A percentile compares a stretch with the other conserved stretches of the same genome.
Evolutionary conservation across 164 flowering plant genomes (phyloP).

Genomic region (Taxillus chinensis): DNA sequence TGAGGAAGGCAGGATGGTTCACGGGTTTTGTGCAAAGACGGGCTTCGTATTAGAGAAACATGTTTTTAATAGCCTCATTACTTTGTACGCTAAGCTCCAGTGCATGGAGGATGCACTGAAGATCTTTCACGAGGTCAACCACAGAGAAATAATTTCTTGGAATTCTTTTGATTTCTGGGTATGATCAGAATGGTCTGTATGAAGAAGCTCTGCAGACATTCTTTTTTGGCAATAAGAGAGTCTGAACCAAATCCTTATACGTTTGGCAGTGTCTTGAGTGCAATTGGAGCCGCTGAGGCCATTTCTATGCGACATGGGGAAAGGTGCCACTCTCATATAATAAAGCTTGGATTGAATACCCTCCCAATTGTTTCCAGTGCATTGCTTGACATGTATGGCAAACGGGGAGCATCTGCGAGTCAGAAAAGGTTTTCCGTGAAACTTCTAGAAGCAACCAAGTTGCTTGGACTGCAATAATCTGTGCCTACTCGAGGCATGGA

Average conservation of each 20-base stretch:
- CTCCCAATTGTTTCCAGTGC: slow-evolving; percentile 56
- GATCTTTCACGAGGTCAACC: slow-evolving; percentile 50
- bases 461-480: slow-evolving; percentile 80
- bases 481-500: slow-evolving; percentile 76
- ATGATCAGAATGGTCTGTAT: slow-evolving; percentile 47
- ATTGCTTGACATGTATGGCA: slow-evolving; percentile 91
- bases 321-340: slow-evolving; percentile 47
- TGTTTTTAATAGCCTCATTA: slow-evolving; percentile 66
- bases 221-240: slow-evolving; percentile 27
- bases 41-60: slow-evolving; percentile 35
- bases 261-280: slow-evolving; percentile 68
- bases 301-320: slow-evolving; percentile 62
- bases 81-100: slow-evolving; percentile 78
- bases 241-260: slow-evolving; percentile 55
- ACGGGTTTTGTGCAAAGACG: slow-evolving; percentile 52
- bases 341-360: slow-evolving; percentile 51
- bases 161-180: slow-evolving; percentile 85
- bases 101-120: slow-evolving; percentile 38
- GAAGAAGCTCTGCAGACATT: slow-evolving; percentile 58
- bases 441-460: slow-evolving; percentile 34
- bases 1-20: slow-evolving; percentile 52
- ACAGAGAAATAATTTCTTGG: slow-evolving; percentile 64
- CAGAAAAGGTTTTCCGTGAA: slow-evolving; percentile 49
- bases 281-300: slow-evolving; percentile 57
- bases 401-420: slow-evolving; percentile 63